Base-by-base conservation (phyloP, 2,329 filamentous ascomycete species). In the Claviceps purpurea region DNA sequence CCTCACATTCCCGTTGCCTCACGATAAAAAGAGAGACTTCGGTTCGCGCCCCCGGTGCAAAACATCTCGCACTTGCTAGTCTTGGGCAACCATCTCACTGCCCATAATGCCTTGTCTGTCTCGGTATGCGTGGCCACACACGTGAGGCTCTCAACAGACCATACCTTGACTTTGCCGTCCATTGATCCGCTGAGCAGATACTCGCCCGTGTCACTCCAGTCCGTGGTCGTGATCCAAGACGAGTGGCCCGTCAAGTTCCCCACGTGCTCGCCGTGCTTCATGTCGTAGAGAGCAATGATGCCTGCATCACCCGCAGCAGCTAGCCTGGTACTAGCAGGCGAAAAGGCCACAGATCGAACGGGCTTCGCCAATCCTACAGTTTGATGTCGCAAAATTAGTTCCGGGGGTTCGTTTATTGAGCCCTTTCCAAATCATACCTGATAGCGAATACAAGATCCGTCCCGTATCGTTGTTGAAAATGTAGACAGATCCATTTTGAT, bases 121-220 rank as follows among this genome's bases (percentile, higher is more conserved):
- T 97, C 90, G 53, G 85, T 90, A 65, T 95, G 89, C 10, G 93
- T 98, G 13, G 91, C 89, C 45, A 98, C 93, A 64, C 93, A 97
- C 4, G 77, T 76, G 52, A 82, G 79, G 38, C 83, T 79, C 61
- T 95, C 89, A 54, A 96, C 79, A 34, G 88, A 91, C 93, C 93
- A 98, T 34, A 97, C 87, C 69, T 95, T 96, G 55, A 87, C 88
- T 68, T 95, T 96, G 40, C 93, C 91, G 63, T 97, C 90, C 66
- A 94, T 89, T 1, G 86, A 82, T 47, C 89, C 88, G 62, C 86
- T 94, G 2, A 97, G 75, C 13, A 98, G 73, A 66, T 87, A 95
- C 69, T 97, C 91, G 47, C 93, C 93, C 4, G 87, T 94, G 62
- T 87, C 81, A 65, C 85, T 97, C 89, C 91, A 98, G 65, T 95